phyloP scores from a whole-genome alignment of 2,329 filamentous ascomycete species.

The Phaeosphaeriaceae sp. region DNA sequence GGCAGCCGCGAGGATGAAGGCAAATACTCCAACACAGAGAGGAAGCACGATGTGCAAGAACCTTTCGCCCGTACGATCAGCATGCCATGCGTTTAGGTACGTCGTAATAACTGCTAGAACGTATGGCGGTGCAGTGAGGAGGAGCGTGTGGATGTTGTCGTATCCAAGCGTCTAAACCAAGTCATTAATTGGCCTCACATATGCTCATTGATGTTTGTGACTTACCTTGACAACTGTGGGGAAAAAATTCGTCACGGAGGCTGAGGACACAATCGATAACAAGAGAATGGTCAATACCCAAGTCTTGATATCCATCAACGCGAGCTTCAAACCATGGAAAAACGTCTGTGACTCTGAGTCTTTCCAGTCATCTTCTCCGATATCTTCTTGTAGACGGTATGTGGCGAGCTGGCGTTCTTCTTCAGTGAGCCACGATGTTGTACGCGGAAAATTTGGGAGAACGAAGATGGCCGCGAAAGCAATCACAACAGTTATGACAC shows the following conservation, averaged over 20 bases:
- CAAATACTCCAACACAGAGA: slow-evolving; percentile 64
- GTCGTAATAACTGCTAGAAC: slow-evolving; percentile 65
- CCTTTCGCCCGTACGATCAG: slow-evolving; percentile 73
- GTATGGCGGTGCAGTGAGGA: slow-evolving; percentile 51
- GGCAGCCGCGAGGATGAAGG: slow-evolving; percentile 72
- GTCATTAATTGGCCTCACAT: not conserved
- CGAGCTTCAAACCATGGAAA: slow-evolving; percentile 50
- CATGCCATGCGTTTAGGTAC: slow-evolving; percentile 71
- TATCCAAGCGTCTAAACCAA: slow-evolving; percentile 66
- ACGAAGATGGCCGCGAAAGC: slow-evolving; percentile 65
- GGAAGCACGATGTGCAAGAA: slow-evolving; percentile 72
- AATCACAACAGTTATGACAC: slow-evolving; percentile 67
- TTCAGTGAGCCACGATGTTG: slow-evolving; percentile 48
- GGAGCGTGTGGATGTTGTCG: slow-evolving; percentile 59
- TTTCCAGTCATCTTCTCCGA: slow-evolving; percentile 50
- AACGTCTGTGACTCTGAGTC: slow-evolving; percentile 44
- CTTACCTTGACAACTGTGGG: slow-evolving; percentile 56
- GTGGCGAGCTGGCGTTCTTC: slow-evolving; percentile 48
- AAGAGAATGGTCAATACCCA: slow-evolving; percentile 49
- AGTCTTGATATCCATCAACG: slow-evolving; percentile 48
- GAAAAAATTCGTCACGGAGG: slow-evolving; percentile 60
- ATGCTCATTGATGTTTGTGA: too few relatives aligned
- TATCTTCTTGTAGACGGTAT: slow-evolving; percentile 47
- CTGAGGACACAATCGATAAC: slow-evolving; percentile 50
- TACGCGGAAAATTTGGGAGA: slow-evolving; percentile 70